Base-by-base conservation (phyloP, 345 rosid species). In the Hibiscus tridactylites region DNA sequence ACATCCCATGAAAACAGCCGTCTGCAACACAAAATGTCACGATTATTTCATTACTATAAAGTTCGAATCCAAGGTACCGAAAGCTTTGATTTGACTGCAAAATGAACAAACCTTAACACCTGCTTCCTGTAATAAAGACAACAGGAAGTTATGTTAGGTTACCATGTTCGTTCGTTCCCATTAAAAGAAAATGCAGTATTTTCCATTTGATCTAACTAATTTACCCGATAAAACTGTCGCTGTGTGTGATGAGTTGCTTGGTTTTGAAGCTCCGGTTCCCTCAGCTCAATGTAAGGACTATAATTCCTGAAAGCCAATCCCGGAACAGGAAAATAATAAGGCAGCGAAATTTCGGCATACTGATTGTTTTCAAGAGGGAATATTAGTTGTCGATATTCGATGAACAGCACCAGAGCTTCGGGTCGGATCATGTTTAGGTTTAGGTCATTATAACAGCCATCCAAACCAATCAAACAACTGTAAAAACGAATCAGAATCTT, bases 1-100 rank as follows among this genome's bases (percentile, higher is more conserved):
- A 82, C 97, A 90, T 50, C 94, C 94, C 96, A 91, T 84, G 81
- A 93, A 93, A 35, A 86, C 84, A 66, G 88, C 91, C 19, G 79
- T 83, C 98, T 93, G 81, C 35, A 57, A 74, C 16, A 60, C 66
- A 17, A 15, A 50, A 33, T 21, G 4, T 35, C n/a, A 61, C 16
- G 46, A 62, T 42, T 37, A 16, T 39, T 24, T 28, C 13, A 68
- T 31, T 37, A 37, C 42, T 52, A 16, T 21, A 13, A 39, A 71
- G 54, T 5, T 71, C 29, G 44, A 58, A n/a, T 0, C 24, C 24
- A 21, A 21, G 21, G 17, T 21, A 9, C 24, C 12, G 50, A 9
- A 9, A 53, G 17, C 16, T 19, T 54, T 9, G 62, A 19, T 19
- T 54, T 9, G 62, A 19, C 26, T 19, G n/a, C 47, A 33, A 6